Base-by-base conservation (phyloP, 768 basidiomycete species). In the Lactarius sp. region DNA sequence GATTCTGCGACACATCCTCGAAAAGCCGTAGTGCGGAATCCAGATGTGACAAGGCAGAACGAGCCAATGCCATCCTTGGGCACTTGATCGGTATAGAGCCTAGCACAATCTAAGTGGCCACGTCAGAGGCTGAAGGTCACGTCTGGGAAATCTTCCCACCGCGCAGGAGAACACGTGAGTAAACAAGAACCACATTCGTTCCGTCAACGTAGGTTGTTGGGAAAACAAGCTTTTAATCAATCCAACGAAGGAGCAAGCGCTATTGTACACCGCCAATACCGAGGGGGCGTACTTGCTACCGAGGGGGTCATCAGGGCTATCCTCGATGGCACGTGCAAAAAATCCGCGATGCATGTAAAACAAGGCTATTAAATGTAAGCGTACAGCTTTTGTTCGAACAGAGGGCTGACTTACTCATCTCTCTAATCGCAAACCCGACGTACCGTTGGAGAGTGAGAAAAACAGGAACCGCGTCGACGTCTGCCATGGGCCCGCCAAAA, bases 331-430 rank as follows among this genome's bases (percentile, higher is more conserved):
- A 61, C 83, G 82, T 1, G 85, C 86, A 69, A 89, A 89, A 76
- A 85, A 89, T 6, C 85, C 86, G 53, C 87, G 80, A 72, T 89
- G 86, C 79, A 89, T 84, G 68, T 88, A 88, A 69, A 88, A 86
- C 34, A 87, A 72, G 13, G 83, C 86, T 87, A 65, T 31, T 31
- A 1, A 20, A 42, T 16, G 50, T 66, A 22, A 57, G 58, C 7
- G 27, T 31, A 22, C 36, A 44, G 4, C 4, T 22, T 63, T 41
- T 33, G 9, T 7, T 52, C 27, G 34, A 36, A 39, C 20, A 37
- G 44, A 52, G 52, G 46, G n/a, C 14, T 12, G 22, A 72, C 81
- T 68, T 68, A 85, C 87, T 81, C 42, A 87, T 87, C 72, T 88
- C 87, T 71, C 78, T 83, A 66, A 88, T 87, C 4, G 85, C 82